Percentiles rank a stretch among this genome's conserved stretches.
Evolutionary conservation across 805 yeast species (phyloP).

Genomic region (Wickerhamomyces xylosicus): DNA sequence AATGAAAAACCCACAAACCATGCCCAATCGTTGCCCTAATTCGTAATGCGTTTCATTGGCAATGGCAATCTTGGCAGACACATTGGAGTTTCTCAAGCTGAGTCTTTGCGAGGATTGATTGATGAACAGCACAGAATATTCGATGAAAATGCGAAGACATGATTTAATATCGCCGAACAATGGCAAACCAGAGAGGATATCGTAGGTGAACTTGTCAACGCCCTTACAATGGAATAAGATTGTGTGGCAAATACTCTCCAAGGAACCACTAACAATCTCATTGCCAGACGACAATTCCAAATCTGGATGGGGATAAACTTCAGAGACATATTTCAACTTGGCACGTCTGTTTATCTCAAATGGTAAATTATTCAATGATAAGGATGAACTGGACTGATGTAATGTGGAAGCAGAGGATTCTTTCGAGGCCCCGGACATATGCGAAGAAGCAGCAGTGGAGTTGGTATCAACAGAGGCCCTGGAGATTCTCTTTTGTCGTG

Average conservation of each 20-base stretch:
- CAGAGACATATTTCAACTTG: slow-evolving; percentile 26
- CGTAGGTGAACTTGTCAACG: slow-evolving; percentile 28
- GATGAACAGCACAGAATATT: slow-evolving; percentile 27
- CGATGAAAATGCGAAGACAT: slow-evolving; percentile 34
- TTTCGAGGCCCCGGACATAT: background rate
- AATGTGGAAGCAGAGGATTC: slow-evolving; percentile 1
- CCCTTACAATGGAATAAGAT: slow-evolving; percentile 43
- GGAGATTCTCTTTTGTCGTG: slow-evolving; percentile 19
- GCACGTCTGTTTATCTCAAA: slow-evolving; percentile 1
- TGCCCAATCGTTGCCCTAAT: slow-evolving; percentile 39
- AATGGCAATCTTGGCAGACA: slow-evolving; percentile 14
- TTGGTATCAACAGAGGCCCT: slow-evolving; percentile 13
- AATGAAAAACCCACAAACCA: slow-evolving; percentile 45
- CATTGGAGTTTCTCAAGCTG: slow-evolving; percentile 7
- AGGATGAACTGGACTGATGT: background rate
- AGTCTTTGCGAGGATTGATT: slow-evolving; percentile 13
- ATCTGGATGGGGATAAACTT: slow-evolving; percentile 53
- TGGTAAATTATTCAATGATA: background rate
- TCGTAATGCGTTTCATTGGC: slow-evolving; percentile 25
- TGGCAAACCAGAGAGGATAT: slow-evolving; percentile 44
- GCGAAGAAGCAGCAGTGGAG: slow-evolving; percentile 8
- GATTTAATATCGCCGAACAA: slow-evolving; percentile 36
- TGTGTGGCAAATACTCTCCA: slow-evolving; percentile 72
- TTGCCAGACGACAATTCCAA: slow-evolving; percentile 38
- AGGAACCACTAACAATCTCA: slow-evolving; percentile 40